Evolutionary conservation across 768 basidiomycete species (phyloP), one percentile per base, ranked within the genome.

Genomic region (Rhodosporidiobolus odoratus): DNA sequence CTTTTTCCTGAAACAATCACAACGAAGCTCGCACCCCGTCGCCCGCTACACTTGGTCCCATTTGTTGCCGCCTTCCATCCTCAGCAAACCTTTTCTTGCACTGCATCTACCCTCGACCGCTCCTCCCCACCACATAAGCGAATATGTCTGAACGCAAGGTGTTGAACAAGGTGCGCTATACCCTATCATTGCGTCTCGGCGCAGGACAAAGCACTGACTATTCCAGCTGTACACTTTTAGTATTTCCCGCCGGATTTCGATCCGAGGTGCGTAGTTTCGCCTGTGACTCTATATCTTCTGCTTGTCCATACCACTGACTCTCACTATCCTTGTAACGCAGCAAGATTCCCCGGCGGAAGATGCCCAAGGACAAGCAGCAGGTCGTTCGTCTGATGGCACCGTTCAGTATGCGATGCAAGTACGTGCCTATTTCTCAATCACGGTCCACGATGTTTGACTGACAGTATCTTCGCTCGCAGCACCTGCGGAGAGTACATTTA

Each of bases 311-410:
- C 9, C 21, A 32, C n/a, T 53, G 25, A 35, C 9, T 3, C n/a
- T 2, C 23, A 13, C 3, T 2, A 27, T 58, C 38, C 21, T 3
- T n/a, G 43, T 17, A 6, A 13, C 34, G 45, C 68, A 52, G 61
- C 69, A 89, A 96, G 81, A 97, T 97, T 79, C 91, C 91, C 34
- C 85, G 95, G 73, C 83, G 93, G 77, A 92, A 89, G 79, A 85
- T 87, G 72, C 89, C 91, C 66, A 92, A 90, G 84, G 94, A 95
- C 80, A 89, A 90, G 21, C 96, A 99, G 78, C 92, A 96, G 82
- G 90, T 94, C 68, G 92, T 99, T 68, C 91, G 95, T 84, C 85
- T 99, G 58, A 99, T 99, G 96, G 95, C 96, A 5, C 96, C 96
- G 0, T 99, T 98, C 80, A 95, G 92, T 7, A 99, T 99, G 96